phyloP scores from a whole-genome alignment of 139 green algal species.

The Nannochloris sp. region DNA sequence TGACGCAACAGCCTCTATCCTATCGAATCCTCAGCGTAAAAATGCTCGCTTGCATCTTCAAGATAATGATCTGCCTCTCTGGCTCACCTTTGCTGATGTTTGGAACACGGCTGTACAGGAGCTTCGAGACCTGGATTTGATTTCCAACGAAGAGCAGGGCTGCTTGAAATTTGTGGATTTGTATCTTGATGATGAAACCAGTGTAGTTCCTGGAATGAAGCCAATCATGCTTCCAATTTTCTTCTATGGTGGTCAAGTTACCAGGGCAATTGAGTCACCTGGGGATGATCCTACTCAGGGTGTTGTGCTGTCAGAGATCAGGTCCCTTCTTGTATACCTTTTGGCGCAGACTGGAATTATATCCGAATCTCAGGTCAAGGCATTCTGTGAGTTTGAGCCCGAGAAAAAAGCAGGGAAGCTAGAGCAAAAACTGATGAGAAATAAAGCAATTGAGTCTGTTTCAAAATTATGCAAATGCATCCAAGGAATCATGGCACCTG shows the following conservation, averaged over 20 bases:
- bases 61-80: slow-evolving; percentile 20
- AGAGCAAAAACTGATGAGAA: slow-evolving; percentile 19
- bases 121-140: slow-evolving; percentile 26
- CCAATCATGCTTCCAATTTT: slow-evolving; percentile 62
- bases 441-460: slow-evolving; percentile 10
- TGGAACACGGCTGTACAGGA: slow-evolving; percentile 42
- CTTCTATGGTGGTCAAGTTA: slow-evolving; percentile 61
- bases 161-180: slow-evolving; percentile 40
- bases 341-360: slow-evolving; percentile 41
- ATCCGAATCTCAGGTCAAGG: slow-evolving; percentile 29
- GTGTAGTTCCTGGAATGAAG: slow-evolving; percentile 39
- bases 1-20: not conserved
- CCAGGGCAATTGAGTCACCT: slow-evolving; percentile 17
- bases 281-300: slow-evolving; percentile 36
- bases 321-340: slow-evolving; percentile 44
- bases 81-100: slow-evolving; percentile 37
- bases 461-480: slow-evolving; percentile 22
- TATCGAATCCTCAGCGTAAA: not conserved
- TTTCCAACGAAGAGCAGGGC: slow-evolving; percentile 27
- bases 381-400: slow-evolving; percentile 20
- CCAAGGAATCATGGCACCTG: slow-evolving; percentile 6
- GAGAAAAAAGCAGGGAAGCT: slow-evolving; percentile 15
- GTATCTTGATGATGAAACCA: slow-evolving; percentile 22
- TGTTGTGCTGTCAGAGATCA: slow-evolving; percentile 58
- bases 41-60: slow-evolving; percentile 9